phyloP scores from a whole-genome alignment of 164 flowering plant genomes.

The Liriodendron chinense region DNA sequence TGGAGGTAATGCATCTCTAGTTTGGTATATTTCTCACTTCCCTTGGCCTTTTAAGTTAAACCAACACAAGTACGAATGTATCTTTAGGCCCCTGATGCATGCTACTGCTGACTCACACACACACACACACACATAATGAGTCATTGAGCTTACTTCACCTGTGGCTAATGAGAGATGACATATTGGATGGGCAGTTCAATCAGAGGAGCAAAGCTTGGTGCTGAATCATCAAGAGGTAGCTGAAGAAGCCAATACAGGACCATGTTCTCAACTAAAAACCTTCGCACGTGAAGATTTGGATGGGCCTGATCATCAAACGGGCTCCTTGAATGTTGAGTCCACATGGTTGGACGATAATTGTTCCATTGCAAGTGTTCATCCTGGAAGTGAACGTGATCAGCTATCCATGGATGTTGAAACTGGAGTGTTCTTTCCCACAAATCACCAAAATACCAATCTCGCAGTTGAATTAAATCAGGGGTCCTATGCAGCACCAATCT shows the following conservation, averaged over 20 bases:
- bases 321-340: not conserved
- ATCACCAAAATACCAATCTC: slow-evolving; percentile 7
- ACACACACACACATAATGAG: too few relatives aligned
- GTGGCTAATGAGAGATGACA: slow-evolving; percentile 1
- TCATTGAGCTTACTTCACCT: not conserved
- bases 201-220: slow-evolving; percentile 6
- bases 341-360: slow-evolving; percentile 3
- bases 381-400: not conserved
- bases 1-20: slow-evolving; percentile 25
- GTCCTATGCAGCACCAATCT: not conserved
- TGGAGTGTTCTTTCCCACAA: slow-evolving; percentile 5
- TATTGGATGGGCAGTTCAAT: slow-evolving; percentile 2
- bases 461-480: slow-evolving; percentile 5
- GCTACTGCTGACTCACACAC: too few relatives aligned
- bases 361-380: slow-evolving; percentile 3
- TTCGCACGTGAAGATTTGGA: not conserved
- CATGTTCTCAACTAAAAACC: not conserved
- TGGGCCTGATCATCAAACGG: not conserved
- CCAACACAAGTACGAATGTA: not conserved
- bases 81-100: too few relatives aligned
- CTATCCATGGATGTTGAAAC: not conserved
- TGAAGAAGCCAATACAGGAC: not conserved
- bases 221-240: not conserved
- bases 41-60: not conserved
- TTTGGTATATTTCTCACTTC: not conserved